Evolutionary conservation across 2,329 filamentous ascomycete genomes (phyloP), one percentile per base, ranked within the genome.

Genomic region (Raffaelea deltoideospora): DNA sequence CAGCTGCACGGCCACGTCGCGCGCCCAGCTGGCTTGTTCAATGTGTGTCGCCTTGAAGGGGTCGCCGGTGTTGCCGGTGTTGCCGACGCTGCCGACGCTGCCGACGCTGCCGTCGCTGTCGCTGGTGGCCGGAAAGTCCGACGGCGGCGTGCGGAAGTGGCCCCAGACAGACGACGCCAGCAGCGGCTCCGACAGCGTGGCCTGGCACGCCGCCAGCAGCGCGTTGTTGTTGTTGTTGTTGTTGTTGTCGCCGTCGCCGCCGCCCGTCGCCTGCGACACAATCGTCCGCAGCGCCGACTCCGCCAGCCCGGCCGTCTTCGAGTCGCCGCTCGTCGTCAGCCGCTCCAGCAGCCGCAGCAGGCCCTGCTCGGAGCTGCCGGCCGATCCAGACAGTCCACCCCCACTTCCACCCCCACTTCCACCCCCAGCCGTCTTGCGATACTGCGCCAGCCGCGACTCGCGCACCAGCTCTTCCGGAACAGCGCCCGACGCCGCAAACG

Each of bases 401-500:
- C n/a, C n/a, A n/a, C n/a, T n/a, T n/a, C n/a, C n/a, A n/a, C n/a
- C n/a, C n/a, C n/a, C n/a, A n/a, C n/a, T n/a, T n/a, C n/a, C n/a
- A n/a, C n/a, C 65, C 46, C 51, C 63, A 33, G 57, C 65, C 3
- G 23, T 29, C 10, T 55, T 65, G 43, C 54, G 58, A 47, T 63
- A 76, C 45, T 64, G 57, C 13, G 59, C 55, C 6, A 79, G 54
- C 14, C 60, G 60, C 2, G 73, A 75, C 50, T 82, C 77, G 20
- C 65, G 61, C 2, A 79, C 53, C 32, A 81, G 61, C 34, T 70
- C 70, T 26, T 62, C 53, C 14, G 75, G 71, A 6, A 84, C 67
- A 37, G 73, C 64, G 2, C 86, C 86, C 21, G 76, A 82, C 14
- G 81, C 71, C 28, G 79, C 76, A 56, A 87, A 96, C 0, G 84